Base-by-base conservation (phyloP, 129 eudicot genomes). In the Scalesia atractyloides region DNA sequence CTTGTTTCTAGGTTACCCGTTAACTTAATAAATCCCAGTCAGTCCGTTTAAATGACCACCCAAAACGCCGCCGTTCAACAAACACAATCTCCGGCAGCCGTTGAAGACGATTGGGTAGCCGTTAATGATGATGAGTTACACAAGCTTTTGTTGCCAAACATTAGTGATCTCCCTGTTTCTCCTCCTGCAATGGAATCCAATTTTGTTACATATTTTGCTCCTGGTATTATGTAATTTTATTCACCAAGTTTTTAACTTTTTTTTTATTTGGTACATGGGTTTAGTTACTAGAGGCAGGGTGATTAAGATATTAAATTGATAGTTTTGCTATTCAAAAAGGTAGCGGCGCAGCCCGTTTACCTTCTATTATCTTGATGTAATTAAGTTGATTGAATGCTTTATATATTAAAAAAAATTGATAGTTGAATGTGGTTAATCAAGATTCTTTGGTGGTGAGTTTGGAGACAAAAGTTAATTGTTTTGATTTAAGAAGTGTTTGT, bases 121-220 rank as follows among this genome's bases (percentile, higher is more conserved):
- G 17, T 43, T 14, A 14, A 70, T 16, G 56, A 89, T 52, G 98
- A 82, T 16, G 94, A 86, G 65, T 51, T 95, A 70, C 76, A 54
- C 54, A 83, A 69, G 58, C 86, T 95, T 68, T 46, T 90, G 17
- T 34, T 85, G 36, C 95, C 98, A 24, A 81, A 88, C 69, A 68
- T 83, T 11, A 30, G 64, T 13, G 76, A 78, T 54, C 92, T 95
- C 59, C 99, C 99, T 36, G 20, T 68, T 11, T 33, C 79, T 18
- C 99, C 97, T 44, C 86, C 96, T 33, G 87, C 90, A 39, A 64
- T 95, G 10, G 81, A 88, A 60, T 63, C 86, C 64, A 95, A 90
- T 81, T 95, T 90, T 61, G 73, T 80, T 19, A 72, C 91, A 20
- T 90, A 83, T 56, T 91, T 82, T 60, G 94, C 89, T 78, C 83